These are phyloP conservation scores for Dactylellina cionopaga DNA, from an alignment of 2,329 filamentous ascomycete genomes.

Conservation along the genomic window DNA sequence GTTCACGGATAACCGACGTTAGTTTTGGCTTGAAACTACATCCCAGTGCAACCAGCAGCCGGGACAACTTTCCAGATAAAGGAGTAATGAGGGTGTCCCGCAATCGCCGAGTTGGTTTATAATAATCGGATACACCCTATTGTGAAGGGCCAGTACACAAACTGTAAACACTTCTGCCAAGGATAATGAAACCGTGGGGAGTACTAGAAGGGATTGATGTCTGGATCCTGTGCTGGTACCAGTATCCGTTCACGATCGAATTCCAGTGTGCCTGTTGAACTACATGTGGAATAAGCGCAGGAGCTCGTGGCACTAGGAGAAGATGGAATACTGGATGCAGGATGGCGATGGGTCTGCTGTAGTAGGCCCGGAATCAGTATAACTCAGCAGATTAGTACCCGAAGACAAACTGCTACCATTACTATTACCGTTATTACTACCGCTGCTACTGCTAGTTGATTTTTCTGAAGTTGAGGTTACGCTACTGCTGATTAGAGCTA, in stretches of 20 bases:
- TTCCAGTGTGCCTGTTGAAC: background rate
- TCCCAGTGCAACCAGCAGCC: background rate
- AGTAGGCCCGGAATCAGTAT: background rate
- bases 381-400: background rate
- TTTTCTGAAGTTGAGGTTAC: background rate
- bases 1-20: background rate
- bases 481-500: background rate
- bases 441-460: background rate
- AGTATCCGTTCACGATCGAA: no score
- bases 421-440: background rate
- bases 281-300: background rate
- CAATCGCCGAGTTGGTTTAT: background rate
- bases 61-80: conserved; percentile 7
- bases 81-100: background rate
- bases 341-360: background rate
- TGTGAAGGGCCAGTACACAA: conserved; percentile 4
- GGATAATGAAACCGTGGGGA: background rate
- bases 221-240: no score
- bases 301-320: conserved; percentile 10
- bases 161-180: conserved; percentile 12
- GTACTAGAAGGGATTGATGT: background rate
- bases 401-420: background rate
- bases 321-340: background rate
- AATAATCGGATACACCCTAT: background rate
- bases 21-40: background rate